Evolutionary conservation across 2,329 filamentous ascomycete genomes (phyloP).

Genomic region (Clonostachys rosea): DNA sequence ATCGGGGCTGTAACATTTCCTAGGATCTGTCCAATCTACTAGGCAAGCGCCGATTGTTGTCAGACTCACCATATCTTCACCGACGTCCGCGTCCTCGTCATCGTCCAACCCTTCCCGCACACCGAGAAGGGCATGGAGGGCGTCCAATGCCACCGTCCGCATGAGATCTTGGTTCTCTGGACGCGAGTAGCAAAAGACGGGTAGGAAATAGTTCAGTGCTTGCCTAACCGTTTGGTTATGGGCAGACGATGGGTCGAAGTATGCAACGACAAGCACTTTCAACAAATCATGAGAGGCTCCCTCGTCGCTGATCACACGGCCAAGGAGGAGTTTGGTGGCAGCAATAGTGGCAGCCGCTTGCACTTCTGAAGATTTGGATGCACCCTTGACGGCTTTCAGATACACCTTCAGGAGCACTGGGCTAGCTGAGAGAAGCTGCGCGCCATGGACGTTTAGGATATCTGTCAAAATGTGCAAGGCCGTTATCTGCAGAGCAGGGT

Average conservation of each 20-base stretch:
- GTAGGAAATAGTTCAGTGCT: constrained; percentile 87
- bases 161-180: constrained; percentile 80
- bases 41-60: constrained; percentile 76
- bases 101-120: constrained; percentile 70
- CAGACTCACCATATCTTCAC: constrained; percentile 75
- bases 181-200: constrained; percentile 87
- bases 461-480: constrained; percentile 90
- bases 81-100: constrained; percentile 69
- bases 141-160: constrained; percentile 67
- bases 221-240: constrained; percentile 81
- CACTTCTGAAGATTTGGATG: constrained; percentile 65
- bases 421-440: constrained; percentile 65
- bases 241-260: constrained; percentile 81
- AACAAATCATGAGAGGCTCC: constrained; percentile 70
- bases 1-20: constrained; percentile 62
- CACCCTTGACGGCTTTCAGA: constrained; percentile 71
- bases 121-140: constrained; percentile 71
- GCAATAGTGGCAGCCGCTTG: constrained; percentile 79
- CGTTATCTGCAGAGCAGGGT: constrained; percentile 83
- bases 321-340: constrained; percentile 81
- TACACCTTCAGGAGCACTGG: constrained; percentile 80
- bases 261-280: constrained; percentile 76
- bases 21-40: constrained; percentile 91
- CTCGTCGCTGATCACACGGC: constrained; percentile 68
- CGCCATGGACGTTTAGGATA: constrained; percentile 84